A percentile compares a stretch with the other conserved stretches of the same genome.
Evolutionary conservation across 257 asterid genomes (phyloP).

Genomic region (Cinchona pubescens): DNA sequence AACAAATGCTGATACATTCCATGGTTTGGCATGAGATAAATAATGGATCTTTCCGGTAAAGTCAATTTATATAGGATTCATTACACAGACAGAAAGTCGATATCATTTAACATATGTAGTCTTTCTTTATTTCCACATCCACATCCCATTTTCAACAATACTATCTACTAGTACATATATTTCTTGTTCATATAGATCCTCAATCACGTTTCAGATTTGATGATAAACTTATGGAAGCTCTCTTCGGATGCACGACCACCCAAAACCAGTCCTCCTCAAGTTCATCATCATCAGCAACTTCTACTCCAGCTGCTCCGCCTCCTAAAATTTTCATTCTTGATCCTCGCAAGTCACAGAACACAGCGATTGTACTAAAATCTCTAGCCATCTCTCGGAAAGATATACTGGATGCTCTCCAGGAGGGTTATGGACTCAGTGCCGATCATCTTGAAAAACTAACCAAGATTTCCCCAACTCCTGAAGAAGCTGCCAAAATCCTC

Average conservation of each 20-base stretch:
- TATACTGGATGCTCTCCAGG: constrained; percentile 55
- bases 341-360: constrained; percentile 74
- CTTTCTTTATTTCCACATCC: too few relatives aligned
- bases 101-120: too few relatives aligned
- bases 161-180: too few relatives aligned
- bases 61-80: too few relatives aligned
- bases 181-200: too few relatives aligned
- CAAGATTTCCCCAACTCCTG: constrained; percentile 67
- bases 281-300: constrained; percentile 29
- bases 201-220: constrained; percentile 60
- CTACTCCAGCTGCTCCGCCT: constrained; percentile 34
- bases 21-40: constrained; percentile 86
- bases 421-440: constrained; percentile 58
- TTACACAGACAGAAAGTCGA: too few relatives aligned
- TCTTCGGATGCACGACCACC: constrained; percentile 57
- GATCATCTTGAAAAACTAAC: constrained; percentile 75
- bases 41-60: constrained; percentile 81
- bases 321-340: constrained; percentile 63
- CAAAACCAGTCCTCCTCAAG: constrained; percentile 25
- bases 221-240: constrained; percentile 69
- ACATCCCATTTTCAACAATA: too few relatives aligned
- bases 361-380: constrained; percentile 70
- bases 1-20: constrained; percentile 70
- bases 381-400: constrained; percentile 55
- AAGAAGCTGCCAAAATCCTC: constrained; percentile 57